These are phyloP conservation scores for Colletotrichum viniferum DNA, from an alignment of 2,329 filamentous ascomycete species.

Conservation along the genomic window DNA sequence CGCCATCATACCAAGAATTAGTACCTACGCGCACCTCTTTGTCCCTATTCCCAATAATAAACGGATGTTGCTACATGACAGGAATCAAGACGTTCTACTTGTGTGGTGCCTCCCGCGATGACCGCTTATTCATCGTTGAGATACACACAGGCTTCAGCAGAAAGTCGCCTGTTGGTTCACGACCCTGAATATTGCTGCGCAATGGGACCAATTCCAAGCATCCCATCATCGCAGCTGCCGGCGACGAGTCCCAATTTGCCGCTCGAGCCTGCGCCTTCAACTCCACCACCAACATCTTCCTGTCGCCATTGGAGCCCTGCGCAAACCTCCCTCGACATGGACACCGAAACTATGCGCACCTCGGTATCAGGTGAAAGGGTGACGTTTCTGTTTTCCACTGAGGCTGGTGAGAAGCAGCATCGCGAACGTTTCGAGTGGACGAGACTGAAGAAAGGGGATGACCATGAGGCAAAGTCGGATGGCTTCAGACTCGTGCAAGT, in stretches of 20 bases:
- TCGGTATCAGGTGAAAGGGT: fast-evolving
- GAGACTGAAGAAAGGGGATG: background rate
- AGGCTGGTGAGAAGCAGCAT: background rate
- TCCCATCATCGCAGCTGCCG: background rate
- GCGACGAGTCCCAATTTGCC: background rate
- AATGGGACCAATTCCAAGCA: background rate
- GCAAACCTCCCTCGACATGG: background rate
- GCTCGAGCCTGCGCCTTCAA: background rate
- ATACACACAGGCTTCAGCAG: background rate
- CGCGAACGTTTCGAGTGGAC: background rate
- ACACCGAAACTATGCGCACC: background rate
- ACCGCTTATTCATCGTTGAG: background rate
- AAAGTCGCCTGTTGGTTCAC: background rate
- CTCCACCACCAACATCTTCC: background rate
- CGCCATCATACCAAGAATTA: background rate
- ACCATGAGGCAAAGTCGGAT: background rate
- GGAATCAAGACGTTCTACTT: background rate
- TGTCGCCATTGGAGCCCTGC: background rate
- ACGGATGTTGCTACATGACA: background rate
- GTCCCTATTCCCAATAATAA: background rate
- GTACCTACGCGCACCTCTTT: background rate
- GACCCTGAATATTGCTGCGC: background rate
- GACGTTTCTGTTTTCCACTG: background rate
- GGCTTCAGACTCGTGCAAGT: background rate
- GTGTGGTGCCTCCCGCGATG: background rate